Percentiles rank a stretch among this genome's conserved stretches.
These are phyloP conservation scores for Ilyonectria mors-panacis DNA, from an alignment of 2,329 filamentous ascomycete genomes.

Conservation along the genomic window DNA sequence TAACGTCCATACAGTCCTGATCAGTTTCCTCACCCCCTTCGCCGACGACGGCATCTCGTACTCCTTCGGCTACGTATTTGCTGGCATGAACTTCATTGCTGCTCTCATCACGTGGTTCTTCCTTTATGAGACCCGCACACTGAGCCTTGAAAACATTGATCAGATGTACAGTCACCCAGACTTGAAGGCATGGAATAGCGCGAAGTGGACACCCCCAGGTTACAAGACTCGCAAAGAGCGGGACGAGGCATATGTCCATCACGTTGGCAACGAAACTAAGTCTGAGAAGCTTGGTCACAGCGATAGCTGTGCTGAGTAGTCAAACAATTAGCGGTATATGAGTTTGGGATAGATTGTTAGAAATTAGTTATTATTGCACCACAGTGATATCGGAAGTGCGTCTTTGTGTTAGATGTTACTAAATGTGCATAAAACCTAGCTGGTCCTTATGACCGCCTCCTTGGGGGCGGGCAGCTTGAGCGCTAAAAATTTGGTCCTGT, in stretches of 20 bases:
- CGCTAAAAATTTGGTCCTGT: too few species aligned
- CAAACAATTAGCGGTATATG: background rate
- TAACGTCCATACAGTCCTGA: slow-evolving; percentile 61
- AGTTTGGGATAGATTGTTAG: background rate
- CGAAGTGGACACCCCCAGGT: slow-evolving; percentile 63
- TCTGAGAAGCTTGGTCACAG: slow-evolving; percentile 27
- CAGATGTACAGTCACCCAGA: slow-evolving; percentile 73
- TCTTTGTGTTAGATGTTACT: too few species aligned
- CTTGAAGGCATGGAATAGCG: slow-evolving; percentile 72
- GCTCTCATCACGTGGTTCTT: slow-evolving; percentile 76
- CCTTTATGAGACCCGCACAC: slow-evolving; percentile 74
- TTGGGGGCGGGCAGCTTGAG: too few species aligned
- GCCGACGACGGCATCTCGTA: slow-evolving; percentile 74
- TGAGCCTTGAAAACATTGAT: slow-evolving; percentile 78
- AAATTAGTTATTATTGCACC: background rate
- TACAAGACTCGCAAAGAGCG: slow-evolving; percentile 56
- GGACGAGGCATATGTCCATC: slow-evolving; percentile 45
- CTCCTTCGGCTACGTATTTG: slow-evolving; percentile 76
- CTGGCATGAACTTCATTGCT: slow-evolving; percentile 71
- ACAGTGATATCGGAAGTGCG: too few species aligned
- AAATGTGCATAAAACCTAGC: too few species aligned
- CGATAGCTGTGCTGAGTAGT: slow-evolving; percentile 13
- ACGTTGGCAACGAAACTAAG: slow-evolving; percentile 11
- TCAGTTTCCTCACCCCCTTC: slow-evolving; percentile 77
- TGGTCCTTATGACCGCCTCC: too few species aligned